Conservation (phyloP, 768 basidiomycete species). For the Saitozyma sp. region DNA sequence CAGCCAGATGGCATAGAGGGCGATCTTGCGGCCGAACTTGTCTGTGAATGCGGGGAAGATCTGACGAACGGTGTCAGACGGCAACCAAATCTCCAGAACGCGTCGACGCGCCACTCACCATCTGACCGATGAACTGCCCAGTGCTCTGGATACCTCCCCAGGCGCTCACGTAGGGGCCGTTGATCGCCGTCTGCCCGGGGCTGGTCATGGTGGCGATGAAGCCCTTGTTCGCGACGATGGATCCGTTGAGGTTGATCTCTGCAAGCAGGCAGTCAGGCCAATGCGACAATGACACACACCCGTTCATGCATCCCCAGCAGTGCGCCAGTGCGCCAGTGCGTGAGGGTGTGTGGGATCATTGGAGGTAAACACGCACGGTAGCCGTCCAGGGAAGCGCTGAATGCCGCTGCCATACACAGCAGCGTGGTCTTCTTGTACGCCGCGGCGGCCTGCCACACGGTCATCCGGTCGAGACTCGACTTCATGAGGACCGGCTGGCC, state of each 20-base stretch:
- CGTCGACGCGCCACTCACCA: slow-evolving; percentile 4
- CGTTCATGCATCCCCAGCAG: too few species aligned
- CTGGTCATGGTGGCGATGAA: slow-evolving; percentile 20
- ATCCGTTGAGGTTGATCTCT: slow-evolving; percentile 32
- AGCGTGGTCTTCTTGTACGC: slow-evolving; percentile 18
- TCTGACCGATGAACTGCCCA: slow-evolving; percentile 25
- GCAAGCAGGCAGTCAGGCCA: neutral
- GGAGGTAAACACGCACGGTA: slow-evolving; percentile 24
- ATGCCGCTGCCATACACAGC: slow-evolving; percentile 28
- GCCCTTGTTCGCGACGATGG: slow-evolving; percentile 28
- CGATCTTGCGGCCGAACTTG: slow-evolving; percentile 23
- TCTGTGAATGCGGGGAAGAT: slow-evolving; percentile 23
- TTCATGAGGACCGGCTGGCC: slow-evolving; percentile 24
- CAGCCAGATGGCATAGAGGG: slow-evolving; percentile 18
- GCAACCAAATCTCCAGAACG: neutral
- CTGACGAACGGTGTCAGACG: neutral
- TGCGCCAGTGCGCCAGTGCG: too few species aligned
- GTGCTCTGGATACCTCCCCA: slow-evolving; percentile 33
- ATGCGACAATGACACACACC: too few species aligned
- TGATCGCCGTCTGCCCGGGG: neutral
- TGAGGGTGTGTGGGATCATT: neutral
- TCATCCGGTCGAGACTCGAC: slow-evolving; percentile 23
- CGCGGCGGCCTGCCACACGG: slow-evolving; percentile 18
- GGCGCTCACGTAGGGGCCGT: slow-evolving; percentile 13
- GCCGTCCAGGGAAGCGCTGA: slow-evolving; percentile 31